These are phyloP conservation scores for Ceratonia siliqua DNA, from an alignment of 306 rosid genomes.

Conservation along the genomic window DNA sequence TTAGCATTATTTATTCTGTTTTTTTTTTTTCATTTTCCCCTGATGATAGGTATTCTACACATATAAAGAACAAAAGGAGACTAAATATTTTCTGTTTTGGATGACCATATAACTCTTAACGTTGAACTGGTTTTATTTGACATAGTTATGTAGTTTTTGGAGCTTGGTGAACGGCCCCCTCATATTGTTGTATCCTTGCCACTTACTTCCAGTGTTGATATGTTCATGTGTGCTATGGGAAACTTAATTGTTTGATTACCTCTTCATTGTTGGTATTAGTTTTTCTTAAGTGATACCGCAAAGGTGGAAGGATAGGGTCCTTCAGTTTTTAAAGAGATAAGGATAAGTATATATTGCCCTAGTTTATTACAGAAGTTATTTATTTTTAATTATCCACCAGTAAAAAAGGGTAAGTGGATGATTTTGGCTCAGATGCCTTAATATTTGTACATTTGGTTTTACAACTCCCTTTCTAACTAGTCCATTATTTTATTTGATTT, in stretches of 20 bases:
- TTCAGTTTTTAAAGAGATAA: neutral
- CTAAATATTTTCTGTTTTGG: neutral
- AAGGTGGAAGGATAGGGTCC: neutral
- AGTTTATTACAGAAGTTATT: conserved; percentile 3
- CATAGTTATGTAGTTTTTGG: neutral
- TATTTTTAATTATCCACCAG: neutral
- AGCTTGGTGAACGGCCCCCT: neutral
- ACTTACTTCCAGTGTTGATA: neutral
- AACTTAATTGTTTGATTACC: neutral
- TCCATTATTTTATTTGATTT: neutral
- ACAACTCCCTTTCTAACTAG: neutral
- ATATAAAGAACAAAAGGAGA: neutral
- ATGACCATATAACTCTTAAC: neutral
- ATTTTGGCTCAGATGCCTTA: conserved; percentile 16
- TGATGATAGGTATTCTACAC: neutral
- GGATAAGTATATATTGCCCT: conserved; percentile 7
- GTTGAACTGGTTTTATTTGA: neutral
- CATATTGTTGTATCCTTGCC: neutral
- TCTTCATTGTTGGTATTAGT: neutral
- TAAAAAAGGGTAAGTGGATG: neutral
- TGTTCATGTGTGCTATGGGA: neutral
- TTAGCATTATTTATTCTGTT: neutral
- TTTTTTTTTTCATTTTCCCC: no score
- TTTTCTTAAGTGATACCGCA: neutral
- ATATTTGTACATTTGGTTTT: neutral